These are phyloP conservation scores for Aspergillus affinis DNA, from an alignment of 495 filamentous ascomycete genomes.

Conservation along the genomic window DNA sequence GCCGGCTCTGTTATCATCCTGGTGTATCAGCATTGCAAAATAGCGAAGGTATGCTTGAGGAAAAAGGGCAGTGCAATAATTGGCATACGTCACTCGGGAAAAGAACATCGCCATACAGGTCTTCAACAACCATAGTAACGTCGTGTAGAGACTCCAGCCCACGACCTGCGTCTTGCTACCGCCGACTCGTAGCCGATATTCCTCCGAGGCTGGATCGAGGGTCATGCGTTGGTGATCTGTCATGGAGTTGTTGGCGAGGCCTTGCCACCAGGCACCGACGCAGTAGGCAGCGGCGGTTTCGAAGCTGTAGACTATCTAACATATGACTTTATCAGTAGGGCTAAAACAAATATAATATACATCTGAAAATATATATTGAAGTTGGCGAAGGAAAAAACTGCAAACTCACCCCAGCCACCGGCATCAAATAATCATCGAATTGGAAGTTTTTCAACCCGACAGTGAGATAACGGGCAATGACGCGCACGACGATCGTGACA, in stretches of 20 bases:
- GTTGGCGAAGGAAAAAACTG: too few relatives aligned
- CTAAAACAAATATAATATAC: too few relatives aligned
- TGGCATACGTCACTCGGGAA: conserved; percentile 56
- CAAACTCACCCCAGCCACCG: conserved; percentile 50
- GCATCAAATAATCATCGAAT: conserved; percentile 61
- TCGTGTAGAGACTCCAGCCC: conserved; percentile 58
- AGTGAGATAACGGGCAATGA: conserved; percentile 48
- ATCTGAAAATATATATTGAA: too few relatives aligned
- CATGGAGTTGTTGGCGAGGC: conserved; percentile 57
- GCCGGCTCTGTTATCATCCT: conserved; percentile 40
- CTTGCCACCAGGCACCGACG: conserved; percentile 46
- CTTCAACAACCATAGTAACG: conserved; percentile 59
- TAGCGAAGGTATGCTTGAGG: too few relatives aligned
- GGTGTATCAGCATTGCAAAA: too few relatives aligned
- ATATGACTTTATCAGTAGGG: neutral
- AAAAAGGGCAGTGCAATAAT: too few relatives aligned
- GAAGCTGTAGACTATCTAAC: conserved; percentile 31
- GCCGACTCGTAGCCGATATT: conserved; percentile 50
- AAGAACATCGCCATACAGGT: conserved; percentile 60
- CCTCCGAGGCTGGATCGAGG: conserved; percentile 42
- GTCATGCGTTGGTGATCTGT: conserved; percentile 45
- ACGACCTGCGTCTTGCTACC: conserved; percentile 59
- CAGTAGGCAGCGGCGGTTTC: conserved; percentile 50
- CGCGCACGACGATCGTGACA: conserved; percentile 47
- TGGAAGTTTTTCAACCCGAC: conserved; percentile 52